These are phyloP conservation scores for Carallia pectinifolia DNA, from an alignment of 345 rosid species.

Conservation along the genomic window DNA sequence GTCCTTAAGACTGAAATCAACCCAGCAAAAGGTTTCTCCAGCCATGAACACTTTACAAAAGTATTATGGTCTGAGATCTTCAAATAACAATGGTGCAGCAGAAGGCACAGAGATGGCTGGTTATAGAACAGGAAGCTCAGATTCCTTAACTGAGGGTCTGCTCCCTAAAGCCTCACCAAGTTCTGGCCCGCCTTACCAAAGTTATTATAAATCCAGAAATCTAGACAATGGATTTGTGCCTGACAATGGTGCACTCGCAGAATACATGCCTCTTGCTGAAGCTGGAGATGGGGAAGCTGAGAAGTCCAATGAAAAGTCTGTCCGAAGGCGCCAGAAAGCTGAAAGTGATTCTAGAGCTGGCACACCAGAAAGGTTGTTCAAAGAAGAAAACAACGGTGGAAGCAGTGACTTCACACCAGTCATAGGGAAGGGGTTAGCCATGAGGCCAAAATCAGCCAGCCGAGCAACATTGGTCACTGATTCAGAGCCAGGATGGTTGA, in stretches of 20 bases:
- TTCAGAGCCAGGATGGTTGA: slow-evolving; percentile 41
- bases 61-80: slow-evolving; percentile 60
- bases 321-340: slow-evolving; percentile 51
- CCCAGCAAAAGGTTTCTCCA: slow-evolving; percentile 51
- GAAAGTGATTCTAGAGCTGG: slow-evolving; percentile 28
- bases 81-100: slow-evolving; percentile 24
- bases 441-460: slow-evolving; percentile 60
- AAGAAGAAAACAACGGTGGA: slow-evolving; percentile 46
- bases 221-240: slow-evolving; percentile 20
- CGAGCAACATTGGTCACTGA: slow-evolving; percentile 33
- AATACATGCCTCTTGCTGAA: slow-evolving; percentile 33
- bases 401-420: slow-evolving; percentile 44
- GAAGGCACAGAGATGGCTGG: slow-evolving; percentile 58
- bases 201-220: slow-evolving; percentile 18
- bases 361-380: slow-evolving; percentile 57
- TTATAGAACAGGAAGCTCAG: slow-evolving; percentile 34
- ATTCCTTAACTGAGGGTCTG: slow-evolving; percentile 17
- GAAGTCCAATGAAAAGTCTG: slow-evolving; percentile 41
- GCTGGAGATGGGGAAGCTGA: slow-evolving; percentile 42
- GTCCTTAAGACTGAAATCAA: slow-evolving; percentile 47
- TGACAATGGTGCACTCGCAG: slow-evolving; percentile 26
- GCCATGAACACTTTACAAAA: slow-evolving; percentile 84
- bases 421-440: slow-evolving; percentile 62
- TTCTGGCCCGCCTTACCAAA: slow-evolving; percentile 25
- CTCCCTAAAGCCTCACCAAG: slow-evolving; percentile 28